A percentile compares a stretch with the other conserved stretches of the same genome.
phyloP scores from a whole-genome alignment of 257 asterid genomes.

The Nicotiana tomentosiformis region DNA sequence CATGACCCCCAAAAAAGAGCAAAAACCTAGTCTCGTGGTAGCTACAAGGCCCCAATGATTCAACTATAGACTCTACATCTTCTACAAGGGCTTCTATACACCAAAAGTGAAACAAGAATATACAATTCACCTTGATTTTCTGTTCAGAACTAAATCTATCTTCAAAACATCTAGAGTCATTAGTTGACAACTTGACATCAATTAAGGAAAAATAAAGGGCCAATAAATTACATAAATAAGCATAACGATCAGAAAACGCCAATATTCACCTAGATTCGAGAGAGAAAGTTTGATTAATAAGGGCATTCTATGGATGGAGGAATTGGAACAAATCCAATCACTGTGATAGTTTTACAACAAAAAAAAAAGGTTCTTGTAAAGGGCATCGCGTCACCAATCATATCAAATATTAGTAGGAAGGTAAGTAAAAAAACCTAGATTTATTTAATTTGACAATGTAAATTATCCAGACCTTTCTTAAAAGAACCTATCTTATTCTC shows the following conservation, averaged over 20 bases:
- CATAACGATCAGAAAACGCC: too few species aligned
- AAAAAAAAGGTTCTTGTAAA: not conserved
- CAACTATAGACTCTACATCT: too few species aligned
- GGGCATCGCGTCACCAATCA: not conserved
- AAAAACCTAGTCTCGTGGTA: too few species aligned
- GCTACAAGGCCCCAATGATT: too few species aligned
- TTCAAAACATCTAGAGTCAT: too few species aligned
- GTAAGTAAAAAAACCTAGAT: not conserved
- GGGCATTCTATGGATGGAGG: not conserved
- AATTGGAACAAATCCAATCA: not conserved
- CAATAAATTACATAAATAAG: not conserved
- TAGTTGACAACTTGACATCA: not conserved
- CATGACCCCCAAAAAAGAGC: too few species aligned
- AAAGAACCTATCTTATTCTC: slow-evolving; percentile 3
- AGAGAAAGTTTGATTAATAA: not conserved
- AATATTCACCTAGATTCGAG: not conserved
- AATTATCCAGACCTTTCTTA: not conserved
- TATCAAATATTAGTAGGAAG: not conserved
- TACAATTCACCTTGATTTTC: too few species aligned
- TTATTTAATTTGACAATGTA: not conserved
- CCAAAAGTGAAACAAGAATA: too few species aligned
- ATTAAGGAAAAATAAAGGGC: not conserved
- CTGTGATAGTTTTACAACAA: not conserved
- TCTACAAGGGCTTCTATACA: too few species aligned
- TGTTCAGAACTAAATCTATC: too few species aligned